phyloP scores from a whole-genome alignment of 1,284 basidiomycete genomes.

The Tetrapyrgos nigripes region DNA sequence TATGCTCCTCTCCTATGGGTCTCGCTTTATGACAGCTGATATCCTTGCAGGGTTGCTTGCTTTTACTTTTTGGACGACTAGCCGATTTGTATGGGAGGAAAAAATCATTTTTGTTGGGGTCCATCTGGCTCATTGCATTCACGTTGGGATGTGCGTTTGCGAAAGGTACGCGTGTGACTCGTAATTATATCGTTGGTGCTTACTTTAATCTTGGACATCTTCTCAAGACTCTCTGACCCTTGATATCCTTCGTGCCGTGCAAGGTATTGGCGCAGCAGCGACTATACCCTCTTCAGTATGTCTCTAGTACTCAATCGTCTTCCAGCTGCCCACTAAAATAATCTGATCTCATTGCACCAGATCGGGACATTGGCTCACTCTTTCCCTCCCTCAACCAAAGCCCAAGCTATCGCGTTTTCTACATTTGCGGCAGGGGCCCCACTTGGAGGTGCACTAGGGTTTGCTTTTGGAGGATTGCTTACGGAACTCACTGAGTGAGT shows the following conservation, averaged over 20 bases:
- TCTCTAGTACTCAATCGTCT: constrained; percentile 16
- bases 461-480: constrained; percentile 52
- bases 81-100: constrained; percentile 80
- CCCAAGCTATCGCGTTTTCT: constrained; percentile 77
- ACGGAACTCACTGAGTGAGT: constrained; percentile 45
- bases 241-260: constrained; percentile 70
- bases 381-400: constrained; percentile 67
- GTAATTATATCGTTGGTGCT: constrained; percentile 64
- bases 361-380: constrained; percentile 80
- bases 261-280: constrained; percentile 75
- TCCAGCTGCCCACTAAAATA: background rate
- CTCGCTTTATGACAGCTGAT: constrained; percentile 2
- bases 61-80: constrained; percentile 73
- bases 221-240: constrained; percentile 50
- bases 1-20: constrained; percentile 19
- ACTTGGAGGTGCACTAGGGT: constrained; percentile 64
- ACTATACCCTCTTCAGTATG: constrained; percentile 72
- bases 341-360: constrained; percentile 35
- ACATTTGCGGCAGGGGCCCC: constrained; percentile 84
- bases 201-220: constrained; percentile 44
- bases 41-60: constrained; percentile 64
- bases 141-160: constrained; percentile 63
- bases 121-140: constrained; percentile 50
- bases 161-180: constrained; percentile 22
- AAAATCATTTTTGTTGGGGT: constrained; percentile 62